Conservation (phyloP, 2,329 filamentous ascomycete species). For the Cercospora sp. region DNA sequence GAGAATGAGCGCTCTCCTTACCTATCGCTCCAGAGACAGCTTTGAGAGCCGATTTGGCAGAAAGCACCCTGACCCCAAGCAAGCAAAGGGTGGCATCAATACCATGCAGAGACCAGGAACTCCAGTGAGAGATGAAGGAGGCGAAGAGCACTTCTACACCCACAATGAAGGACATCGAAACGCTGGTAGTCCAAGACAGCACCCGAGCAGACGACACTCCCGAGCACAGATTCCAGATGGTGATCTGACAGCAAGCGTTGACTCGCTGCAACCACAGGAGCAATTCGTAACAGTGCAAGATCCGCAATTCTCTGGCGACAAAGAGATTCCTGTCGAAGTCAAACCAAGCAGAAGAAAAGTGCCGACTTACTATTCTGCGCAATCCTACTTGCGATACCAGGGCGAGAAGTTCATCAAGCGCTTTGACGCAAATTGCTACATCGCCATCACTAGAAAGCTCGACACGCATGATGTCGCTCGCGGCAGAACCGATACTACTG, state of each 20-base stretch:
- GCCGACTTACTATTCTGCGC: slow-evolving; percentile 91
- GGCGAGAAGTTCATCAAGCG: slow-evolving; percentile 94
- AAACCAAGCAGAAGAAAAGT: slow-evolving; percentile 38
- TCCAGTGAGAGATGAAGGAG: slow-evolving; percentile 26
- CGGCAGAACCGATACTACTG: slow-evolving; percentile 27
- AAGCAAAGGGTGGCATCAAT: slow-evolving; percentile 74
- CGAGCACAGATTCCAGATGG: slow-evolving; percentile 25
- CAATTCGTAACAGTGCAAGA: slow-evolving; percentile 40
- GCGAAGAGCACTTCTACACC: slow-evolving; percentile 52
- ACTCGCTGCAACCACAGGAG: slow-evolving; percentile 23
- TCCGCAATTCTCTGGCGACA: slow-evolving; percentile 50
- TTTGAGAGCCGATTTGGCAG: slow-evolving; percentile 94
- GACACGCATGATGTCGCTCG: slow-evolving; percentile 83
- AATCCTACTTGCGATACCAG: slow-evolving; percentile 96
- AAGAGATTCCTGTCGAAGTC: slow-evolving; percentile 35
- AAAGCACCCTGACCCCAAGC: slow-evolving; percentile 83
- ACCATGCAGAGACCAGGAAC: slow-evolving; percentile 54
- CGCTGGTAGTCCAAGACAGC: slow-evolving; percentile 48
- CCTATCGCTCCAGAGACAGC: slow-evolving; percentile 93
- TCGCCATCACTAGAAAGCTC: slow-evolving; percentile 95
- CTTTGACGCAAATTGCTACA: slow-evolving; percentile 98
- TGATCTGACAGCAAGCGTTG: slow-evolving; percentile 26
- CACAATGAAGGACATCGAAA: slow-evolving; percentile 55
- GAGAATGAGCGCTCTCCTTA: slow-evolving; percentile 93
- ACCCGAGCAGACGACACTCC: slow-evolving; percentile 34